phyloP scores from a whole-genome alignment of 106 monocot species.

The Apostasia ramifera region DNA sequence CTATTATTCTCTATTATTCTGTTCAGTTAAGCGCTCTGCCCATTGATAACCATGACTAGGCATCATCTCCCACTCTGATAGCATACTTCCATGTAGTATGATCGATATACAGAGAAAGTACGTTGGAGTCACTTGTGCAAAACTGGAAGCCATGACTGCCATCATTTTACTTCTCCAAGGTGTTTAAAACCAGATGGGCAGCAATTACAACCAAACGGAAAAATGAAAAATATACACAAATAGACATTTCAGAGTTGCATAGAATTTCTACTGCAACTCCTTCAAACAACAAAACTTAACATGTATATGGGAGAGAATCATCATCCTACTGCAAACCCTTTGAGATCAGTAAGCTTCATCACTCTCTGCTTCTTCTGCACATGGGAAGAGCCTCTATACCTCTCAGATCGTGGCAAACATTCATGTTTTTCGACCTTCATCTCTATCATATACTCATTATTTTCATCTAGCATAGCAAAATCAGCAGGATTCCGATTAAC shows the following conservation, averaged over 20 bases:
- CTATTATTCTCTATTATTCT: not conserved
- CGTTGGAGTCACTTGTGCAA: not conserved
- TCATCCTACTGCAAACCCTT: slow-evolving; percentile 10
- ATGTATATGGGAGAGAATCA: not conserved
- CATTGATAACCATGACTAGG: not conserved
- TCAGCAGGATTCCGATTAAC: slow-evolving; percentile 91
- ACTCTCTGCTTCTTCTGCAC: slow-evolving; percentile 15
- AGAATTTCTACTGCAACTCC: slow-evolving; percentile 1
- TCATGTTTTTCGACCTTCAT: slow-evolving; percentile 15
- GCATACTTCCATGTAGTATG: not conserved
- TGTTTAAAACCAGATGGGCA: not conserved
- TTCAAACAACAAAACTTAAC: slow-evolving; percentile 3
- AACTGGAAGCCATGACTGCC: not conserved
- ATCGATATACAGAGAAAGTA: slow-evolving; percentile 1
- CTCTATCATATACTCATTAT: slow-evolving; percentile 57
- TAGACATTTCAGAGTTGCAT: slow-evolving; percentile 4
- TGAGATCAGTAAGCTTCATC: slow-evolving; percentile 33
- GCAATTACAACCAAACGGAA: not conserved
- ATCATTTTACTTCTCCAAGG: slow-evolving; percentile 1
- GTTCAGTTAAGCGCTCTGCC: not conserved
- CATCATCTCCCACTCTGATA: not conserved
- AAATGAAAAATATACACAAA: slow-evolving; percentile 6
- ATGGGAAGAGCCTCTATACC: not conserved
- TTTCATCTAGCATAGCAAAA: slow-evolving; percentile 51
- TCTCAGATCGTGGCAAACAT: not conserved